Base-by-base conservation (phyloP, 805 yeast genomes). In the Candida boidinii region DNA sequence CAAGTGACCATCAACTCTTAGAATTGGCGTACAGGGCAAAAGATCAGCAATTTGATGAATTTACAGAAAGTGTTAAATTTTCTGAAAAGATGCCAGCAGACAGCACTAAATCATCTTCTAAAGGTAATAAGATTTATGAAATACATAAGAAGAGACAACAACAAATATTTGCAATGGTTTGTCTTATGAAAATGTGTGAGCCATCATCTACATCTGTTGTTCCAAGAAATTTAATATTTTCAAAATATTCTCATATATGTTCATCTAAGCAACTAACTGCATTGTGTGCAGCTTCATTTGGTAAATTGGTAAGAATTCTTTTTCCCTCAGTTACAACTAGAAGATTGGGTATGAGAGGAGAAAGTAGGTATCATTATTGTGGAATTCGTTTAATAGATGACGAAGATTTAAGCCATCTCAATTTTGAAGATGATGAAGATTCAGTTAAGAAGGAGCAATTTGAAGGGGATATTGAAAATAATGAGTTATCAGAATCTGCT, bases 331-430 rank as follows among this genome's bases (percentile, higher is more conserved):
- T 81, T 38, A 71, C 75, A 16, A 78, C 86, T 0, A 66, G 88
- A 39, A 65, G 94, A 33, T 60, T 83, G 33, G 94, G 94, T 3
- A 70, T 76, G 54, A 63, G 88, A 24, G 84, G 84, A 2, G 79
- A 76, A 47, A 73, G 85, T 7, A 78, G 78, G 49, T 83, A 83
- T 53, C 88, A 81, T 51, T 83, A 80, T 47, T 78, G 85, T 53
- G 88, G 88, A 2, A 62, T 84, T 32, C 66, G 62, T 39, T 44
- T 64, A n/a, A 44, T 48, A 29, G 54, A 56, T 29, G 57, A 61
- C 39, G 67, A 64, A 35, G 76, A 77, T 4, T 53, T 79, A 15
- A n/a, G n/a, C n/a, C n/a, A n/a, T n/a, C n/a, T n/a, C n/a, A n/a
- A n/a, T n/a, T n/a, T n/a, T n/a, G n/a, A n/a, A n/a, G n/a, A n/a